phyloP scores from a whole-genome alignment of 257 asterid species.

The Plantago ovata region DNA sequence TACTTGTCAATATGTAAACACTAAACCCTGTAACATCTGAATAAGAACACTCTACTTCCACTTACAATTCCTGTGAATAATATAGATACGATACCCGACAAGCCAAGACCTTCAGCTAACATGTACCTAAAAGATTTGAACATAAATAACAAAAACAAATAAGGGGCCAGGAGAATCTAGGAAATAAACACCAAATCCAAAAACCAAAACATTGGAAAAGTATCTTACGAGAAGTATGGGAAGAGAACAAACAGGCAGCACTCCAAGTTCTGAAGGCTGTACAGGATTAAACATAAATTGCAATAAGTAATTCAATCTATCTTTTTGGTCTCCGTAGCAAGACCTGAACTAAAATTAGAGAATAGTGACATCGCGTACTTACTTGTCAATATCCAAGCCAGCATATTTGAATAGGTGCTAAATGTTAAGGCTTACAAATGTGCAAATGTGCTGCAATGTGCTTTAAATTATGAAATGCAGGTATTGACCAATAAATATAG shows the following conservation, averaged over 20 bases:
- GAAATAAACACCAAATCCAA: constrained; percentile 18
- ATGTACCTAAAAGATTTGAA: constrained; percentile 53
- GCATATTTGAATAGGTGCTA: constrained; percentile 95
- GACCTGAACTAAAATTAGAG: constrained; percentile 9
- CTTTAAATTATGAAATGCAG: constrained; percentile 20
- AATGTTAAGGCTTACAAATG: constrained; percentile 56
- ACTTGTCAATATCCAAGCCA: constrained; percentile 96
- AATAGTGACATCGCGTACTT: constrained; percentile 27
- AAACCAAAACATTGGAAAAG: constrained; percentile 20
- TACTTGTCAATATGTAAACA: constrained; percentile 19
- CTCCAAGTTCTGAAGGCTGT: constrained; percentile 99
- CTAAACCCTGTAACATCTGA: constrained; percentile 17
- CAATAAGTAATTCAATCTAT: constrained; percentile 14
- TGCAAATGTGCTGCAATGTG: constrained; percentile 17
- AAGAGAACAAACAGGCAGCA: constrained; percentile 97
- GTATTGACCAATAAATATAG: constrained; percentile 17
- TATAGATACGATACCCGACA: constrained; percentile 94
- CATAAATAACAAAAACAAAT: constrained; percentile 20
- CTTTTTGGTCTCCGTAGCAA: background rate
- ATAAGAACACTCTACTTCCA: constrained; percentile 21
- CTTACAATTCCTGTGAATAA: constrained; percentile 98
- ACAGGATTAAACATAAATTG: constrained; percentile 9
- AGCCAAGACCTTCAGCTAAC: constrained; percentile 99
- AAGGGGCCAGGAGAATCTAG: constrained; percentile 14
- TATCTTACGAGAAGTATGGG: constrained; percentile 96